Base-by-base conservation (phyloP, 495 filamentous ascomycete species). In the Trypethelium eluteriae region DNA sequence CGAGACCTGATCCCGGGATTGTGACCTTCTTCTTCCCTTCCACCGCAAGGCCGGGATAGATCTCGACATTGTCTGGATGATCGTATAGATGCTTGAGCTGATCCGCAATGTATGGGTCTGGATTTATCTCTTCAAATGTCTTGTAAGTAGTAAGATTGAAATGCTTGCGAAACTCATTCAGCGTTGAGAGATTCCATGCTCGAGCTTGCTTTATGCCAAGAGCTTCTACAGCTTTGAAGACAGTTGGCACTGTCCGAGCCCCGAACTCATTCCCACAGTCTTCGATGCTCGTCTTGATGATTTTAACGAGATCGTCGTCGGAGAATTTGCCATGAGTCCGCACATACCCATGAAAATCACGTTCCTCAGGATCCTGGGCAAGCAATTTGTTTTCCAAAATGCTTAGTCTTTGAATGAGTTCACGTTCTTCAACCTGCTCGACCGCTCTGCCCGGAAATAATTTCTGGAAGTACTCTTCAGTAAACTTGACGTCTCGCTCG, bases 131-230 rank as follows among this genome's bases (percentile, higher is more conserved):
- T 67, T 93, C 88, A 64, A 96, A 96, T 0, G 82, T 88, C 70
- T 86, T 81, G 72, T 96, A 85, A 0, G 85, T 84, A 67, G 86
- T 83, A 18, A 96, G 78, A 10, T 85, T 86, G 70, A 95, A 93
- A 79, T 89, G 90, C 69, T 85, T 81, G 44, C 92, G 81, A 78
- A 96, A 93, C 75, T 96, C 92, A 74, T 96, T 96, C 63, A 96
- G 78, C 2, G 89, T 88, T 1, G 88, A 88, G 34, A 92, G 71
- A 68, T 91, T 90, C 92, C 92, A 96, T 25, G 84, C 81, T 10
- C 92, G 86, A 2, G 88, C 87, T 69, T 95, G 91, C 69, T 91
- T 83, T 65, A 96, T 96, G 44, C 92, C 91, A 0, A 96, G 81
- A 53, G 93, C 88, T 73, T 96, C 92, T 16, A 96, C 81, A 12